A percentile compares a stretch with the other conserved stretches of the same genome.
phyloP scores from a whole-genome alignment of 495 filamentous ascomycete genomes.

The Neurospora sp. region DNA sequence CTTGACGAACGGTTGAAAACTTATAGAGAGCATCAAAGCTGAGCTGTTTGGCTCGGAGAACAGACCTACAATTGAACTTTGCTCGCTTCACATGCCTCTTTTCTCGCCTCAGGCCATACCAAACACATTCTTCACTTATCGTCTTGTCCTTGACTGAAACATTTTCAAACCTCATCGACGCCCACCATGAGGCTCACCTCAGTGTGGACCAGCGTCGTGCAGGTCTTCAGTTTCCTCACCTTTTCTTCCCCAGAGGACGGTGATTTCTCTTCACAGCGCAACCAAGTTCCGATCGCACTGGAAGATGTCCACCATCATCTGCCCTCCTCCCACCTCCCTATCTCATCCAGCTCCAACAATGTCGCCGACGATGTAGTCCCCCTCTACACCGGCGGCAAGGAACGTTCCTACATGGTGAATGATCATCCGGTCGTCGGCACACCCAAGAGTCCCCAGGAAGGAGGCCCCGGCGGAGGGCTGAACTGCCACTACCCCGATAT shows the following conservation, averaged over 20 bases:
- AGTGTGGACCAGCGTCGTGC: conserved; percentile 8
- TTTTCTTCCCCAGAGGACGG: conserved; percentile 4
- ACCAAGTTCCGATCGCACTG: neutral
- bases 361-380: neutral
- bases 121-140: neutral
- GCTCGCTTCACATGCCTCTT: neutral
- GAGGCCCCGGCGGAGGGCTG: neutral
- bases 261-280: neutral
- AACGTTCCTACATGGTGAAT: neutral
- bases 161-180: neutral
- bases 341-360: neutral
- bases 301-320: neutral
- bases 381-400: neutral
- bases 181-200: conserved; percentile 7
- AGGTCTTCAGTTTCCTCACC: conserved; percentile 7
- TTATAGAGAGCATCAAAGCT: neutral
- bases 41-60: neutral
- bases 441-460: conserved; percentile 6
- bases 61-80: neutral
- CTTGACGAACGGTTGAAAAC: neutral
- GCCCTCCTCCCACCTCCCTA: neutral
- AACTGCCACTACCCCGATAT: conserved; percentile 4
- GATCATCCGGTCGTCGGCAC: neutral
- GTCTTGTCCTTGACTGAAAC: neutral
- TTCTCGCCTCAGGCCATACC: neutral